A percentile compares a stretch with the other conserved stretches of the same genome.
These are phyloP conservation scores for Gardenia jasminoides DNA, from an alignment of 257 asterid species.

Conservation along the genomic window DNA sequence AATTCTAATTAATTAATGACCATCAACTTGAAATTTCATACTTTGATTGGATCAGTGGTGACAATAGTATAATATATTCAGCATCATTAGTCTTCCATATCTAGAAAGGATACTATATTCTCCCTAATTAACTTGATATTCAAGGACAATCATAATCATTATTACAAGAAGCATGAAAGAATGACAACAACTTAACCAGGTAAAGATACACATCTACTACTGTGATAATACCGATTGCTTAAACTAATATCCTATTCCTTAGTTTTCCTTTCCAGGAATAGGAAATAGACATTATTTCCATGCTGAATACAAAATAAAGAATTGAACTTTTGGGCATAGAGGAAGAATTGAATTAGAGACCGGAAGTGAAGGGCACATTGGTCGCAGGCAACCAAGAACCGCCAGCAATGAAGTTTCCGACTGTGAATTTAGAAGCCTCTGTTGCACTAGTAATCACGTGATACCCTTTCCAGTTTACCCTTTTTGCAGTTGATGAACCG, in stretches of 20 bases:
- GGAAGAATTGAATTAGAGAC: constrained; percentile 33
- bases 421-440: constrained; percentile 62
- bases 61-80: neutral
- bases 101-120: neutral
- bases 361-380: constrained; percentile 68
- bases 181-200: neutral
- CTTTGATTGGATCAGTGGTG: neutral
- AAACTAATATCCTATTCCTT: neutral
- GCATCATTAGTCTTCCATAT: neutral
- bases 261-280: neutral
- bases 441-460: constrained; percentile 64
- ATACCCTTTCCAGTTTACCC: constrained; percentile 84
- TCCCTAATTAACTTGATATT: neutral
- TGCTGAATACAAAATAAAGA: neutral
- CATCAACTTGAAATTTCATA: neutral
- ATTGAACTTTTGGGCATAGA: neutral
- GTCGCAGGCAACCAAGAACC: constrained; percentile 72
- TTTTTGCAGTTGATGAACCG: constrained; percentile 59
- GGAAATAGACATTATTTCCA: neutral
- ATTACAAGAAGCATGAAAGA: neutral
- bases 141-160: neutral
- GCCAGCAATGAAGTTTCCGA: constrained; percentile 65
- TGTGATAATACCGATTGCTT: neutral
- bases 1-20: neutral
- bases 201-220: neutral